Percentiles rank a stretch among this genome's conserved stretches.
Evolutionary conservation across 106 monocot species (phyloP).

Genomic region (Acorus gramineus): DNA sequence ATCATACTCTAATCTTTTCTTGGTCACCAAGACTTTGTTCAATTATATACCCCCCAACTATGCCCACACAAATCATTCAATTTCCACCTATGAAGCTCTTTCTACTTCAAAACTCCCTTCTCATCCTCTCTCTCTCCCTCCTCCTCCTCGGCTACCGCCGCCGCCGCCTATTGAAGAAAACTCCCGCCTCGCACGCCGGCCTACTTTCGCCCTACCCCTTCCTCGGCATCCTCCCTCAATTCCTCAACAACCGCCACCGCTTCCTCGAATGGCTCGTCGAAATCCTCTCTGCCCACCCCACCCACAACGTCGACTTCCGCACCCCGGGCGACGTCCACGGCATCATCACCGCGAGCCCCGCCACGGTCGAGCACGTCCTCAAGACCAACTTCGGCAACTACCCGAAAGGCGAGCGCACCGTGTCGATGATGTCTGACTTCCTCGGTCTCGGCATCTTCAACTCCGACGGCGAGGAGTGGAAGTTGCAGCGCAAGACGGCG

Average conservation of each 20-base stretch:
- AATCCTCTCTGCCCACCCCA: constrained; percentile 12
- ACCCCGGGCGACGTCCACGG: not conserved
- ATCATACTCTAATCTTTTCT: too few species aligned
- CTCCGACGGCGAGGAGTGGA: constrained; percentile 9
- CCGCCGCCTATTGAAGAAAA: not conserved
- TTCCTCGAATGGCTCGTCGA: constrained; percentile 22
- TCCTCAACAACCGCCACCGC: constrained; percentile 17
- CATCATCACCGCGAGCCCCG: constrained; percentile 19
- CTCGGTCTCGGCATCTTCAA: constrained; percentile 38
- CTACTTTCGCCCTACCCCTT: constrained; percentile 10
- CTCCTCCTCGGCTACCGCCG: constrained; percentile 3
- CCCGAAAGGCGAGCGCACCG: constrained; percentile 11
- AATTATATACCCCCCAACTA: too few species aligned
- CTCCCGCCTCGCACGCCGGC: not conserved
- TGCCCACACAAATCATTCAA: too few species aligned
- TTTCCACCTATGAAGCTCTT: not conserved
- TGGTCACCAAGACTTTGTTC: too few species aligned
- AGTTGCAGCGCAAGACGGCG: not conserved
- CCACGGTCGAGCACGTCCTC: constrained; percentile 23
- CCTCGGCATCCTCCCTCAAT: constrained; percentile 12
- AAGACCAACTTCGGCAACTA: constrained; percentile 18
- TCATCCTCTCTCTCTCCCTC: constrained; percentile 6
- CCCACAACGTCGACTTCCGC: constrained; percentile 9
- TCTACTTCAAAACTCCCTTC: not conserved
- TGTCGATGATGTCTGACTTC: constrained; percentile 5